phyloP scores from a whole-genome alignment of 2,329 filamentous ascomycete genomes.

The Reticulascus tulasneorum region DNA sequence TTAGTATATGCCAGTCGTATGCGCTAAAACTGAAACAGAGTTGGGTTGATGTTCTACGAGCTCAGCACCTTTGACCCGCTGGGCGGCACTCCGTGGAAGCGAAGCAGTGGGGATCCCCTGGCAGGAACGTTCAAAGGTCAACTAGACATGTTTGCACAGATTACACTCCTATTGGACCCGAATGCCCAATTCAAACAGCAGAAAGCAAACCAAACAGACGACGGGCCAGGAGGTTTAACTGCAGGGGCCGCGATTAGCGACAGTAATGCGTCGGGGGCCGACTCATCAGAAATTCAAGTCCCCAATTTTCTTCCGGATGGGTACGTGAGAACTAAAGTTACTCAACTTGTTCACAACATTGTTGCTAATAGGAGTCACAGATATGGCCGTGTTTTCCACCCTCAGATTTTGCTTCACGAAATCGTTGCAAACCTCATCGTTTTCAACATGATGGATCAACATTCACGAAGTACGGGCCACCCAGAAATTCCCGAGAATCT shows the following conservation, averaged over 20 bases:
- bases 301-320: slow-evolving; percentile 6
- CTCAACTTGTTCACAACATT: neutral
- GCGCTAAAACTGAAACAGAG: too few species aligned
- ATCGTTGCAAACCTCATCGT: slow-evolving; percentile 10
- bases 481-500: too few species aligned
- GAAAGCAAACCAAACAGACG: neutral
- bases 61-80: slow-evolving; percentile 13
- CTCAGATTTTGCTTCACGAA: slow-evolving; percentile 9
- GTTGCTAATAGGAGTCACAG: too few species aligned
- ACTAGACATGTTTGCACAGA: slow-evolving; percentile 1
- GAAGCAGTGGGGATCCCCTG: slow-evolving; percentile 4
- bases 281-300: neutral
- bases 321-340: neutral
- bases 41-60: slow-evolving; percentile 15
- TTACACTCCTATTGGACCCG: slow-evolving; percentile 1
- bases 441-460: slow-evolving; percentile 4
- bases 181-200: slow-evolving; percentile 1
- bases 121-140: slow-evolving; percentile 9
- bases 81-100: slow-evolving; percentile 14
- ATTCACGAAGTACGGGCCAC: too few species aligned
- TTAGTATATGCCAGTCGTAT: too few species aligned
- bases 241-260: too few species aligned
- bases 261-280: neutral
- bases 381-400: slow-evolving; percentile 13
- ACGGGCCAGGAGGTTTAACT: too few species aligned